Evolutionary conservation across 139 green algal species (phyloP).

Genomic region (Ettlia oleoabundans): DNA sequence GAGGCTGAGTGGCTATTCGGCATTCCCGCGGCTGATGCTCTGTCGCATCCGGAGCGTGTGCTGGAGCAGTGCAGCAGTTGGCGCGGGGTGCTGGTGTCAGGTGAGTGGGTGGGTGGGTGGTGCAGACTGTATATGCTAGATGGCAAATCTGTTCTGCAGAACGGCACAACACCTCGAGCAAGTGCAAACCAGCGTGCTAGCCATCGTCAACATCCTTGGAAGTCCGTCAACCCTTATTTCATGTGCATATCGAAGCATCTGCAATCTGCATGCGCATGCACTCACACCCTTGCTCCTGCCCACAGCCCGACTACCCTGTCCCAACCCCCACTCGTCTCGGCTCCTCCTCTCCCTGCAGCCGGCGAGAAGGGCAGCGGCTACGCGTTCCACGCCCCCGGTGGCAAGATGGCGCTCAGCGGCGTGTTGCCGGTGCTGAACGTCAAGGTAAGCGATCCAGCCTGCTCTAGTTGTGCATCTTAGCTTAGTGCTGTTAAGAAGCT

Average conservation of each 20-base stretch:
- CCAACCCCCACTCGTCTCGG: constrained; percentile 54
- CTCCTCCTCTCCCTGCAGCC: constrained; percentile 72
- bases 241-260: too few species aligned
- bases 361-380: constrained; percentile 80
- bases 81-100: constrained; percentile 12
- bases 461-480: too few species aligned
- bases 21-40: constrained; percentile 56
- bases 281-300: background rate
- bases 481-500: too few species aligned
- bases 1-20: constrained; percentile 87
- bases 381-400: constrained; percentile 60
- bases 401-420: constrained; percentile 63
- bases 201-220: too few species aligned
- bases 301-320: background rate
- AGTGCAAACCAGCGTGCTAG: too few species aligned
- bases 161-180: too few species aligned
- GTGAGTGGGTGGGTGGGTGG: too few species aligned
- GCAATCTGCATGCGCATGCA: too few species aligned
- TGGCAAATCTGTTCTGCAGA: too few species aligned
- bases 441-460: too few species aligned
- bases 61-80: constrained; percentile 22
- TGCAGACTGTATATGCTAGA: too few species aligned
- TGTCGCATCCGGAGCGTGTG: constrained; percentile 56
- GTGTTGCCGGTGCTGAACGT: constrained; percentile 72
- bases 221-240: too few species aligned